Base-by-base conservation (phyloP, 2,329 filamentous ascomycete genomes). In the Acarospora socialis region DNA sequence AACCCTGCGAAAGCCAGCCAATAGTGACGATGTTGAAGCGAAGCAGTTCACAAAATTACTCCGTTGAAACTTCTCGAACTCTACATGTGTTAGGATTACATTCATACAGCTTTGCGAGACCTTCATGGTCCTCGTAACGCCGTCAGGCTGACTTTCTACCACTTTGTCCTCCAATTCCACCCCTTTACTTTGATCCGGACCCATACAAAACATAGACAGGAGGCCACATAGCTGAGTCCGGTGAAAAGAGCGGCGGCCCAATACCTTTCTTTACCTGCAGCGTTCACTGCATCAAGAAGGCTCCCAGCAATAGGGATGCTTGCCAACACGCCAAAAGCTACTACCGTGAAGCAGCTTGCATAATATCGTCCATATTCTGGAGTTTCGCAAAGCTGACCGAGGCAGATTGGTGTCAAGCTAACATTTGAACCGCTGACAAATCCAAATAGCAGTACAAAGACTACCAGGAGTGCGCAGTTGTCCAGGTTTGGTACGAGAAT, bases 381-480 rank as follows among this genome's bases (percentile, higher is more conserved):
- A 1, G 54, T 57, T 2, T 44, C 39, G 36, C 61, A 65, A 5
- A 66, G 48, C 40, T 65, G 60, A 3, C 59, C 59, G 3, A 66
- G 48, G 32, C 61, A 66, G 0, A 58, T 48, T 0, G 56, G 56
- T 4, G 49, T 53, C 30, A 59, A 25, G 19, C 48, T 52, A 22
- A 58, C 49, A 14, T 53, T 55, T 3, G 47, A 47, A 4, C 56
- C 56, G 16, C 47, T 49, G 20, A 42, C 51, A 34, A 59, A 57
- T 2, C 55, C 55, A 24, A 53, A 50, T 4, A 50, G 18, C 6
- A 52, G 25, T 8, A 41, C 45, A 28, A 49, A 53, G 1, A 39
- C 34, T 28, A 57, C 39, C 4, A 48, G 34, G 2, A 51, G 27
- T 1, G 39, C 39, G 9, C 39, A 4, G 20, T 31, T 32, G 6